phyloP scores from a whole-genome alignment of 2,329 filamentous ascomycete species.

The Cordyceps farinosa region DNA sequence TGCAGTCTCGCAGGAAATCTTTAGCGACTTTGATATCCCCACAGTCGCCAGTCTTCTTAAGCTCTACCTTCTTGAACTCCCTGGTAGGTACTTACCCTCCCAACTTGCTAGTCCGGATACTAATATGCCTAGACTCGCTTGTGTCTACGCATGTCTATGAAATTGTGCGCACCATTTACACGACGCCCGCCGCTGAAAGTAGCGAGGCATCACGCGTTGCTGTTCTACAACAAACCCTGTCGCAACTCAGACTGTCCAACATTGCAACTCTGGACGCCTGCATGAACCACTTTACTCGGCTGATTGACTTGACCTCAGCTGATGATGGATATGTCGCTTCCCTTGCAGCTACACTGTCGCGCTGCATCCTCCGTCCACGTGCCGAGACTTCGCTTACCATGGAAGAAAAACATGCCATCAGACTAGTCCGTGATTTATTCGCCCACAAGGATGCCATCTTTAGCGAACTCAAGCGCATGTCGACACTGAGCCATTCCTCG shows the following conservation, averaged over 20 bases:
- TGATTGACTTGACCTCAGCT: constrained; percentile 94
- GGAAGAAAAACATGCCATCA: constrained; percentile 90
- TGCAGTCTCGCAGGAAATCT: constrained; percentile 66
- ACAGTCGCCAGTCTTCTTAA: constrained; percentile 91
- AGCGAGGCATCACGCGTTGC: constrained; percentile 77
- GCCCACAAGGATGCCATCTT: constrained; percentile 94
- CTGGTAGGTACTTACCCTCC: constrained; percentile 58
- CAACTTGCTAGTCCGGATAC: constrained; percentile 14
- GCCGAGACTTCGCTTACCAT: constrained; percentile 86
- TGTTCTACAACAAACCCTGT: constrained; percentile 91
- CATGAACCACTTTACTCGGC: constrained; percentile 94
- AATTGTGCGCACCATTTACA: constrained; percentile 96
- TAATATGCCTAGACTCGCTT: constrained; percentile 70
- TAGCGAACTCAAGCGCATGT: constrained; percentile 89
- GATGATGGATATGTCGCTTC: constrained; percentile 79
- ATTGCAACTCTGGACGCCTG: constrained; percentile 98
- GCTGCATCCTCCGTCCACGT: constrained; percentile 84
- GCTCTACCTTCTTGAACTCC: constrained; percentile 90
- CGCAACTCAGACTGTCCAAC: constrained; percentile 90
- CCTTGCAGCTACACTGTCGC: constrained; percentile 71
- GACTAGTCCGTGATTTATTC: constrained; percentile 87
- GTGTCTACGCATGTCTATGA: constrained; percentile 98
- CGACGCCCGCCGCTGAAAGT: constrained; percentile 70
- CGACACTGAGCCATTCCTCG: constrained; percentile 62
- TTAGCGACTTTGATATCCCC: constrained; percentile 88